Evolutionary conservation across 2,329 filamentous ascomycete genomes (phyloP).

Genomic region (Exserohilum rostratum): DNA sequence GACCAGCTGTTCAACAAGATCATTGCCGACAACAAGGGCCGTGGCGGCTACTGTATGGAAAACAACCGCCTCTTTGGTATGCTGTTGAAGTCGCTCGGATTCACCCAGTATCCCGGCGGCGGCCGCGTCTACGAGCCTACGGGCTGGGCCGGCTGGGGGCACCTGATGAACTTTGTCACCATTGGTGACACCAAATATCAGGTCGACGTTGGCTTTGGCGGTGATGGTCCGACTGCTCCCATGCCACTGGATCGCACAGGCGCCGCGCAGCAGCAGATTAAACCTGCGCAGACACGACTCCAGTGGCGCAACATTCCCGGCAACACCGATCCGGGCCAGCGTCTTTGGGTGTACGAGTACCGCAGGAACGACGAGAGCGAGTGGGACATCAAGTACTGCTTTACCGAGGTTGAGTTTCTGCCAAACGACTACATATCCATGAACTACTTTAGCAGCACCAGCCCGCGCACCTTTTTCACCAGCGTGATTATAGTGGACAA

Average conservation of each 20-base stretch:
- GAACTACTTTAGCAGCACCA: constrained; percentile 46
- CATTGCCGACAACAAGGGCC: constrained; percentile 54
- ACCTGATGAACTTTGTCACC: constrained; percentile 55
- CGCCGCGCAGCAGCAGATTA: constrained; percentile 33
- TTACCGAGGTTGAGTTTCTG: constrained; percentile 55
- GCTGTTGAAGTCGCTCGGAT: constrained; percentile 60
- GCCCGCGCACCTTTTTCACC: constrained; percentile 41
- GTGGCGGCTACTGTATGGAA: constrained; percentile 68
- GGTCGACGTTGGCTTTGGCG: constrained; percentile 54
- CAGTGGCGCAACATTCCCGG: constrained; percentile 43
- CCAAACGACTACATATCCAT: constrained; percentile 41
- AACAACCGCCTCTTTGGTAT: constrained; percentile 61
- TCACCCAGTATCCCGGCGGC: constrained; percentile 50
- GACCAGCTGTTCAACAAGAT: constrained; percentile 61
- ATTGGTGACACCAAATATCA: constrained; percentile 42
- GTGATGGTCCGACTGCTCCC: constrained; percentile 46
- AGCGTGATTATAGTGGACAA: constrained; percentile 52
- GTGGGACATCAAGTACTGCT: constrained; percentile 69
- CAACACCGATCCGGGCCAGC: constrained; percentile 45
- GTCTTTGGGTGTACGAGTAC: constrained; percentile 54
- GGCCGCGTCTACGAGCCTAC: constrained; percentile 47
- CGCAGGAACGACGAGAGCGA: constrained; percentile 47
- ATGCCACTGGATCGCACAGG: constrained; percentile 46
- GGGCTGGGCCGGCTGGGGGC: constrained; percentile 44
- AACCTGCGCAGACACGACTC: constrained; percentile 40